Conservation (phyloP, 1,284 basidiomycete species). For the Ceratorhiza oryzae-sativae region DNA sequence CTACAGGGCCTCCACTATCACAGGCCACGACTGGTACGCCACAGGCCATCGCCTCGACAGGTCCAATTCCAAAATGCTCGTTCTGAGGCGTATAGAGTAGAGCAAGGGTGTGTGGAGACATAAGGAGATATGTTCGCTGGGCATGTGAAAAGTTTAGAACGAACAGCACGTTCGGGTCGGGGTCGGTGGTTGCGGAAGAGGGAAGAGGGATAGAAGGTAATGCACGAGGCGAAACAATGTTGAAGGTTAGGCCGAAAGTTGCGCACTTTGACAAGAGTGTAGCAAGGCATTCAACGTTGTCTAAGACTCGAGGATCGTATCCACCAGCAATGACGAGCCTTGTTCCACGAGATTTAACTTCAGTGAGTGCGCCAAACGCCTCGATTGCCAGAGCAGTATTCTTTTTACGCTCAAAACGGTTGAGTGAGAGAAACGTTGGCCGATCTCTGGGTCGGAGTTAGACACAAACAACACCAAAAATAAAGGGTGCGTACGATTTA, state of each 20-base stretch:
- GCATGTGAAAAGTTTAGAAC: conserved; percentile 84
- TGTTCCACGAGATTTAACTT: conserved; percentile 51
- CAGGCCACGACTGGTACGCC: conserved; percentile 90
- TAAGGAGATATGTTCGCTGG: conserved; percentile 81
- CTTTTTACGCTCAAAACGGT: conserved; percentile 97
- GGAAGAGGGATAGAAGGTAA: conserved; percentile 45
- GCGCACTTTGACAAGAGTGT: conserved; percentile 65
- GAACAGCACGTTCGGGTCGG: conserved; percentile 72
- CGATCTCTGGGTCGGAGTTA: conserved; percentile 58
- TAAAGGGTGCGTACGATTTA: conserved; percentile 64
- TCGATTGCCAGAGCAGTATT: conserved; percentile 83
- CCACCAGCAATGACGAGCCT: conserved; percentile 84
- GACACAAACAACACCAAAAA: neutral
- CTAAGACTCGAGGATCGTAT: conserved; percentile 72
- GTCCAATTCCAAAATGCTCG: conserved; percentile 98
- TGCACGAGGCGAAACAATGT: conserved; percentile 53
- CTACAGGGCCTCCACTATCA: conserved; percentile 89
- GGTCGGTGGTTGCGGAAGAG: conserved; percentile 50
- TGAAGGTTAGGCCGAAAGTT: conserved; percentile 60
- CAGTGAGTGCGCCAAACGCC: conserved; percentile 64
- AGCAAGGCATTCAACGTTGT: conserved; percentile 72
- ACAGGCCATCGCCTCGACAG: conserved; percentile 93
- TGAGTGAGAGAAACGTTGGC: conserved; percentile 87
- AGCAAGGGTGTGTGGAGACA: conserved; percentile 63
- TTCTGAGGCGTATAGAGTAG: conserved; percentile 94